Percentiles rank a stretch among this genome's conserved stretches.
Conservation (phyloP, 1,139 yeast genomes). For the Suhomyces maxii region DNA sequence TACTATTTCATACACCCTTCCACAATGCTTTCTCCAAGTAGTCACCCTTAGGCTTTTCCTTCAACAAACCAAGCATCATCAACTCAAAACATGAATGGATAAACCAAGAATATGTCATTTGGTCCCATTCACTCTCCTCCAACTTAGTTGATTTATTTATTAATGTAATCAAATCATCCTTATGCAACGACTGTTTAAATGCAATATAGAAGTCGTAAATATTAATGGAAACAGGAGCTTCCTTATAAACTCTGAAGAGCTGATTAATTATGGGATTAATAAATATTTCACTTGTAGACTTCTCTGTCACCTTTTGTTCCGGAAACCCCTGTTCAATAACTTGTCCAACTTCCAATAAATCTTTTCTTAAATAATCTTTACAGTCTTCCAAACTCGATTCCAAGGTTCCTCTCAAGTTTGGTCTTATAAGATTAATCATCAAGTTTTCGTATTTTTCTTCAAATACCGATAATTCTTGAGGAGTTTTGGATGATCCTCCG, state of each 20-base stretch:
- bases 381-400: constrained; percentile 36
- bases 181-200: constrained; percentile 58
- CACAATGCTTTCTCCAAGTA: constrained; percentile 46
- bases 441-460: constrained; percentile 43
- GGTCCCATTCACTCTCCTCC: constrained; percentile 24
- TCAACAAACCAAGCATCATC: constrained; percentile 39
- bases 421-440: constrained; percentile 41
- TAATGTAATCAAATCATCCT: constrained; percentile 29
- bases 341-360: constrained; percentile 1
- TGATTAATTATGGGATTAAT: constrained; percentile 56
- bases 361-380: constrained; percentile 27
- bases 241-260: constrained; percentile 71
- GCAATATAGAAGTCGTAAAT: constrained; percentile 76
- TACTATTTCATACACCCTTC: constrained; percentile 32
- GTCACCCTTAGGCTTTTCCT: constrained; percentile 47
- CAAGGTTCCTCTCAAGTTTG: constrained; percentile 33
- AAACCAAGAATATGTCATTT: constrained; percentile 42
- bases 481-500: constrained; percentile 26
- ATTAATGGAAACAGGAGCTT: constrained; percentile 74
- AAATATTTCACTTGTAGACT: not conserved
- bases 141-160: not conserved
- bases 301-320: constrained; percentile 1
- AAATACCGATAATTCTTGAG: constrained; percentile 16
- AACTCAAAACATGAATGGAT: constrained; percentile 44
- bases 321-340: not conserved